A percentile compares a stretch with the other conserved stretches of the same genome.
Conservation (phyloP, 2,329 filamentous ascomycete species). For the Fusarium papillatum region DNA sequence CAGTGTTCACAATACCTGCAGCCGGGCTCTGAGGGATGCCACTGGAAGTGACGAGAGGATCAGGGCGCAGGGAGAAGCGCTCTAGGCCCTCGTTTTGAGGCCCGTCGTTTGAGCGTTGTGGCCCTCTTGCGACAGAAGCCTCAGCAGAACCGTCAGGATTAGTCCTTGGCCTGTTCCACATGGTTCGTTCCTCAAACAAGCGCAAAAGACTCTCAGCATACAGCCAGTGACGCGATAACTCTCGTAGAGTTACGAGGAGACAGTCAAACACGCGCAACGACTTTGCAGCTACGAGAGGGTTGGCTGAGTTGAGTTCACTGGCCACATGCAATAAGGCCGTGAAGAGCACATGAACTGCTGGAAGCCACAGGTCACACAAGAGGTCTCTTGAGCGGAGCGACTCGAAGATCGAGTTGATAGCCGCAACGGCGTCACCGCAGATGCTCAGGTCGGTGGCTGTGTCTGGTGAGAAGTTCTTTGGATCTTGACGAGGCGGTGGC, state of each 20-base stretch:
- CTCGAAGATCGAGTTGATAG: conserved; percentile 48
- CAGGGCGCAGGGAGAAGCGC: conserved; percentile 37
- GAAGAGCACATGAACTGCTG: conserved; percentile 44
- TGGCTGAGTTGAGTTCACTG: conserved; percentile 44
- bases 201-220: conserved; percentile 48
- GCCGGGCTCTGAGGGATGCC: conserved; percentile 13
- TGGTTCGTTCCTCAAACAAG: conserved; percentile 44
- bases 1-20: conserved; percentile 7
- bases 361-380: conserved; percentile 46
- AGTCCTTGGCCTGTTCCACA: conserved; percentile 28
- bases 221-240: conserved; percentile 47
- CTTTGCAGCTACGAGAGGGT: conserved; percentile 48
- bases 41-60: conserved; percentile 9
- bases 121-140: neutral
- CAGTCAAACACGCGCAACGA: conserved; percentile 46
- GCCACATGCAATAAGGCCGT: conserved; percentile 48
- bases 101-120: conserved; percentile 7
- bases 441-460: conserved; percentile 45
- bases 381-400: conserved; percentile 39
- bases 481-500: conserved; percentile 38
- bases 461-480: conserved; percentile 17
- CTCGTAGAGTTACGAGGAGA: conserved; percentile 45
- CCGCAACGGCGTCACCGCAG: conserved; percentile 46
- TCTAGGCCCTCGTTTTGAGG: conserved; percentile 5
- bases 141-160: conserved; percentile 13